Percentiles rank a stretch among this genome's conserved stretches.
phyloP scores from a whole-genome alignment of 2,329 filamentous ascomycete genomes.

The Arthrobotrys sphaeroides region DNA sequence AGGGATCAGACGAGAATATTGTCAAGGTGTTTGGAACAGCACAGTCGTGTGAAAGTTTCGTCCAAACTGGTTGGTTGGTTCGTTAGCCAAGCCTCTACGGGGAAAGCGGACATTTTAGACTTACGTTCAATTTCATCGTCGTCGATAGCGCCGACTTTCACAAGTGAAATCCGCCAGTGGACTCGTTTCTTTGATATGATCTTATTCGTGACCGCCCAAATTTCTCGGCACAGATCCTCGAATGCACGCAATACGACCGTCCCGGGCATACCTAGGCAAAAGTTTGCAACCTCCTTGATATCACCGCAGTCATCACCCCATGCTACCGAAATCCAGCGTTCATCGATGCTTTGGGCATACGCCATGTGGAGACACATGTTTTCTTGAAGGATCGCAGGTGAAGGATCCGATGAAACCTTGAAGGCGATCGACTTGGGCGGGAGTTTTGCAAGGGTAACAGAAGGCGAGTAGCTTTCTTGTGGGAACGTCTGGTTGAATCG shows the following conservation, averaged over 20 bases:
- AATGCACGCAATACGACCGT: slow-evolving; percentile 67
- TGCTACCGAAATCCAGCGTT: slow-evolving; percentile 79
- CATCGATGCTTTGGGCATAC: slow-evolving; percentile 78
- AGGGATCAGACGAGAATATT: slow-evolving; percentile 56
- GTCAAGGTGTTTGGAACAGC: slow-evolving; percentile 50
- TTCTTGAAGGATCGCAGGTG: slow-evolving; percentile 77
- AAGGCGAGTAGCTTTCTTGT: slow-evolving; percentile 69
- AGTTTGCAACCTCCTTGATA: slow-evolving; percentile 77
- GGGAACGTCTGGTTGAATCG: slow-evolving; percentile 66
- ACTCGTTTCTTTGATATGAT: slow-evolving; percentile 75
- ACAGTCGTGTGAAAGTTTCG: slow-evolving; percentile 42
- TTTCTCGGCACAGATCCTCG: slow-evolving; percentile 74
- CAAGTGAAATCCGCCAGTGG: slow-evolving; percentile 79
- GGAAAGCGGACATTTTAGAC: background rate
- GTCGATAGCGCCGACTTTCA: slow-evolving; percentile 75
- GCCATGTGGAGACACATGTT: slow-evolving; percentile 83
- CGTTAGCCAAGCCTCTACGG: background rate
- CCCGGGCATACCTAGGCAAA: slow-evolving; percentile 73
- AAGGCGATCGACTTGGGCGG: slow-evolving; percentile 79
- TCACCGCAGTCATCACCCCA: slow-evolving; percentile 83
- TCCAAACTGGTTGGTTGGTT: slow-evolving; percentile 31
- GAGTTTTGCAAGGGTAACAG: slow-evolving; percentile 76
- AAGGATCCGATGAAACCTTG: slow-evolving; percentile 73
- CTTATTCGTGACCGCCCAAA: slow-evolving; percentile 81
- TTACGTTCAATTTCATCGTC: slow-evolving; percentile 69